A percentile compares a stretch with the other conserved stretches of the same genome.
Evolutionary conservation across 2,329 filamentous ascomycete genomes (phyloP).

Genomic region (Ophiostoma tasmaniense): DNA sequence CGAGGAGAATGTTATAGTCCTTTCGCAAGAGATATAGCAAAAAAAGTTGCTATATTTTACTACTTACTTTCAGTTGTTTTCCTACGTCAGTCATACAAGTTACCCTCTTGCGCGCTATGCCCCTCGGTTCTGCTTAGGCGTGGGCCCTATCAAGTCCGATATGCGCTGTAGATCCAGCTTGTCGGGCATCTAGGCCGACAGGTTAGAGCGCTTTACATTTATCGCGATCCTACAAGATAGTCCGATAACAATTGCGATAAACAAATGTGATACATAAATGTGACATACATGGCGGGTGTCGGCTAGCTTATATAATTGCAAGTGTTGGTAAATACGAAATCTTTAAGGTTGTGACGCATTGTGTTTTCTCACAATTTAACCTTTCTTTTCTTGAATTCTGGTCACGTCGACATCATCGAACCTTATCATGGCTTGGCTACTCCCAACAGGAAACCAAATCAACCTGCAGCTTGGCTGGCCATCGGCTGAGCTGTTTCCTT

Average conservation of each 20-base stretch:
- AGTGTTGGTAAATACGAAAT: not conserved
- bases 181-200: not conserved
- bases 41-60: not conserved
- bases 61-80: not conserved
- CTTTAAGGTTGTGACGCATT: not conserved
- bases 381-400: not conserved
- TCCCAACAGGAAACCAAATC: constrained; percentile 20
- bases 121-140: not conserved
- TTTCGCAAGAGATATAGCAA: not conserved
- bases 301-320: not conserved
- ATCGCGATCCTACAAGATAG: not conserved
- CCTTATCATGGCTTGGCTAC: constrained; percentile 2
- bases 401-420: not conserved
- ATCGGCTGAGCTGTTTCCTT: constrained; percentile 43
- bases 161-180: not conserved
- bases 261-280: not conserved
- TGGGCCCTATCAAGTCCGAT: not conserved
- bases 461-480: constrained; percentile 28
- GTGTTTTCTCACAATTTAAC: not conserved
- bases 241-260: too few relatives aligned
- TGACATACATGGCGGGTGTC: not conserved
- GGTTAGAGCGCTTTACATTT: not conserved
- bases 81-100: not conserved
- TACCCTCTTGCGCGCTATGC: not conserved
- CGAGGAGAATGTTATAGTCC: too few relatives aligned